Conservation (phyloP, 768 basidiomycete genomes). For the Botryobasidium botryosum region DNA sequence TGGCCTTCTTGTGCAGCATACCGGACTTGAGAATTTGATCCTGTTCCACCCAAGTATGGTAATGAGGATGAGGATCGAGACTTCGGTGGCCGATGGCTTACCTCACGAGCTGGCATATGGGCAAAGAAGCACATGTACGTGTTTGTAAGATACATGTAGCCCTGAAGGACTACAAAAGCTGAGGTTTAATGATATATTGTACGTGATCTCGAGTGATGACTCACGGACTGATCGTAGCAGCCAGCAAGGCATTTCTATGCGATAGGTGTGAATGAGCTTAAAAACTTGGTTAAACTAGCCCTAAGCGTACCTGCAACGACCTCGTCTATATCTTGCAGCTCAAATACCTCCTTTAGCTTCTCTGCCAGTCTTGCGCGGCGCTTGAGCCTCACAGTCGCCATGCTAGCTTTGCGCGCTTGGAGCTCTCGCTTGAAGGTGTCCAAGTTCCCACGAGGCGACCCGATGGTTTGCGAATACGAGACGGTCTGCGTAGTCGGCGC, state of each 20-base stretch:
- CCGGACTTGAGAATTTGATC: constrained; percentile 90
- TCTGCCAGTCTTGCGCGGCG: constrained; percentile 61
- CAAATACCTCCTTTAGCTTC: constrained; percentile 81
- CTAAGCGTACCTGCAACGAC: constrained; percentile 55
- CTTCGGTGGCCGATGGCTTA: constrained; percentile 21
- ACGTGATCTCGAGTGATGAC: constrained; percentile 21
- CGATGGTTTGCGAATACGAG: no score
- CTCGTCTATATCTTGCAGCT: constrained; percentile 61
- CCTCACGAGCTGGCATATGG: constrained; percentile 81
- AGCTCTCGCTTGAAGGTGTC: no score
- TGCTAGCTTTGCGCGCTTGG: constrained; percentile 42
- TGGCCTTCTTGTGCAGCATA: constrained; percentile 70
- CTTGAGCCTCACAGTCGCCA: constrained; percentile 54
- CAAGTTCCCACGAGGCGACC: no score
- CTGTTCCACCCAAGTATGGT: constrained; percentile 25
- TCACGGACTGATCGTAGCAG: constrained; percentile 72
- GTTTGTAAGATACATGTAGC: constrained; percentile 93
- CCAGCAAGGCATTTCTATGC: constrained; percentile 84
- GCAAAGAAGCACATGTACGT: constrained; percentile 93
- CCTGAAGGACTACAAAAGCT: constrained; percentile 61
- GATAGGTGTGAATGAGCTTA: constrained; percentile 1
- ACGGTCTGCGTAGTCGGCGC: not conserved
- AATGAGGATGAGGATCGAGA: no score
- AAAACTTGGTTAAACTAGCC: not conserved
- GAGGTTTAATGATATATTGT: not conserved